These are phyloP conservation scores for Plasmodium ovale DNA, from an alignment of 169 alveolate genomes.

Conservation along the genomic window DNA sequence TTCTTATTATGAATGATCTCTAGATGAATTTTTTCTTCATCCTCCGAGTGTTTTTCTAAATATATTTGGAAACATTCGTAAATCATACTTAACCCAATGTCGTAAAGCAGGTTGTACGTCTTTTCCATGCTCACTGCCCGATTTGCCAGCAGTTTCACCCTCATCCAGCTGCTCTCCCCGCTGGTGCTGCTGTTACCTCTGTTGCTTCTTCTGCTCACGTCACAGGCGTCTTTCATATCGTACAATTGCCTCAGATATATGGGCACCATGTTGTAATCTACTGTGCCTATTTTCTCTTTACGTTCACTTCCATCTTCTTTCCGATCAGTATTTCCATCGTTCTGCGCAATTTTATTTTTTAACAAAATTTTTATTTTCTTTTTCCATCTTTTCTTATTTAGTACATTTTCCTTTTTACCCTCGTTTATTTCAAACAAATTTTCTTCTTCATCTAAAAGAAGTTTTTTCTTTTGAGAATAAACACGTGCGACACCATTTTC, in stretches of 20 bases:
- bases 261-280: conserved; percentile 26
- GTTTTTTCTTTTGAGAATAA: conserved; percentile 7
- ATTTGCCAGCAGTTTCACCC: conserved; percentile 24
- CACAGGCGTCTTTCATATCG: conserved; percentile 1
- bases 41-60: conserved; percentile 50
- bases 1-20: conserved; percentile 58
- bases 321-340: background rate
- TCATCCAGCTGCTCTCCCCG: background rate
- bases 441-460: conserved; percentile 17
- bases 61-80: conserved; percentile 8
- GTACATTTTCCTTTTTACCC: conserved; percentile 18
- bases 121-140: conserved; percentile 26
- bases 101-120: conserved; percentile 27
- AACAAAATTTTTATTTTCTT: conserved; percentile 43
- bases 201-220: background rate
- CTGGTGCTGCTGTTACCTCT: background rate
- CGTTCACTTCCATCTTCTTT: background rate
- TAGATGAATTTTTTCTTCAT: conserved; percentile 58
- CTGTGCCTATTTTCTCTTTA: background rate
- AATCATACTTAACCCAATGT: conserved; percentile 44
- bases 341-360: background rate
- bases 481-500: background rate
- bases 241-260: conserved; percentile 24
- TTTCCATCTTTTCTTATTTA: conserved; percentile 59
- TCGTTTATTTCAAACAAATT: conserved; percentile 21